Conservation (phyloP, 202 grass and related monocot species). For the Setaria viridis region DNA sequence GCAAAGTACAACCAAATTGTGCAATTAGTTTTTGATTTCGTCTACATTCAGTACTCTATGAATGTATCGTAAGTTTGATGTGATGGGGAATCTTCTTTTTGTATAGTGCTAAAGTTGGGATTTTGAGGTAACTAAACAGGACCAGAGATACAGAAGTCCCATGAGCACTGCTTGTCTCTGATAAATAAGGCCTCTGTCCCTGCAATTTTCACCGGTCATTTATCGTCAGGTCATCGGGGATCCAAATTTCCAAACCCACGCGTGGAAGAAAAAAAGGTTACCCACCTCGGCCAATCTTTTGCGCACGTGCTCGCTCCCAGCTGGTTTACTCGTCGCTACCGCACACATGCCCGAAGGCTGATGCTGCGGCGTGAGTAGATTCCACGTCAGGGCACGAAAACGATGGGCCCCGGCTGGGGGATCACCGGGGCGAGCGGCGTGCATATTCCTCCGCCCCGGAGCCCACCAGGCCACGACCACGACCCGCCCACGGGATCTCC, state of each 20-base stretch:
- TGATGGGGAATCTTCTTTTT: too few species aligned
- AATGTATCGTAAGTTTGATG: too few species aligned
- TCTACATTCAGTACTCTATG: too few species aligned
- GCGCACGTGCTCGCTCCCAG: not conserved
- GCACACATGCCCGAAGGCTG: not conserved
- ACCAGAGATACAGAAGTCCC: too few species aligned
- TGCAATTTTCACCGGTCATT: not conserved
- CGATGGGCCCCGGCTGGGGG: not conserved
- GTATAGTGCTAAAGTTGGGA: too few species aligned
- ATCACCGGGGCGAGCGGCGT: not conserved
- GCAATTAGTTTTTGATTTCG: too few species aligned
- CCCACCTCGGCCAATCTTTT: not conserved
- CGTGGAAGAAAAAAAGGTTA: not conserved
- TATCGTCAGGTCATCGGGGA: not conserved
- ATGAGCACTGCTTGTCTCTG: not conserved
- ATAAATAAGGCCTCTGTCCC: not conserved
- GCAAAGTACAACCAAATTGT: too few species aligned
- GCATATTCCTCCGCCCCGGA: slow-evolving; percentile 7
- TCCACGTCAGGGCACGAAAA: slow-evolving; percentile 35
- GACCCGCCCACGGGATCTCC: not conserved
- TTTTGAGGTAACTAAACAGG: too few species aligned
- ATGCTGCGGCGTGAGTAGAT: slow-evolving; percentile 36
- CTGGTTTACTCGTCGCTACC: not conserved
- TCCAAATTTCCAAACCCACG: not conserved
- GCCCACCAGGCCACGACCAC: too few species aligned